phyloP scores from a whole-genome alignment of 2,329 filamentous ascomycete species.

The Nannizzia gypsea region DNA sequence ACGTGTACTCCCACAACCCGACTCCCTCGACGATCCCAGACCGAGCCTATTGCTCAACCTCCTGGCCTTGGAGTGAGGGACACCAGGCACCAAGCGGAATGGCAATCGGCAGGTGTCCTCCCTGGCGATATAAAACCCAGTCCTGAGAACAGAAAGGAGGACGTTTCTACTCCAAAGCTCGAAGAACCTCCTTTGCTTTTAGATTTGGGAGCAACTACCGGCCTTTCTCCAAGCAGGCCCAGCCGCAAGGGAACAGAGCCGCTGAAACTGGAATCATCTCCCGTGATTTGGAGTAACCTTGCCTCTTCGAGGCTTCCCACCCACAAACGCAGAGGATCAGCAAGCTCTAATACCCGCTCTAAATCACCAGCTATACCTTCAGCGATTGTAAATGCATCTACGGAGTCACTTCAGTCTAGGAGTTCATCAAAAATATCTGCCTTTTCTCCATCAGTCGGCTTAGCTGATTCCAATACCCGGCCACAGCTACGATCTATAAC shows the following conservation, averaged over 20 bases:
- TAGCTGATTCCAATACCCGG: background rate
- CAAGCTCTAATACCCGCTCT: slow-evolving; percentile 24
- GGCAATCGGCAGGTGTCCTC: background rate
- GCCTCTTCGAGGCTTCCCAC: slow-evolving; percentile 35
- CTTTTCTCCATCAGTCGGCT: slow-evolving; percentile 9
- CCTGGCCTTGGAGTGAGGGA: background rate
- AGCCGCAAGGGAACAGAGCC: slow-evolving; percentile 57
- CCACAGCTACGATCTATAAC: slow-evolving; percentile 21
- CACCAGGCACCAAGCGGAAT: background rate
- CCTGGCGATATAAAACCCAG: background rate
- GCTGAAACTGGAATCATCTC: slow-evolving; percentile 44
- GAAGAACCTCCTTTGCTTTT: background rate
- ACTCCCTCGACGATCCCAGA: slow-evolving; percentile 8
- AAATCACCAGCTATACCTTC: slow-evolving; percentile 18
- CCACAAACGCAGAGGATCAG: slow-evolving; percentile 42
- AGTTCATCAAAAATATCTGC: slow-evolving; percentile 22
- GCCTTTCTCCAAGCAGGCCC: slow-evolving; percentile 36
- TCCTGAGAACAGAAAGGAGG: background rate
- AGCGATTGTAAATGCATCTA: slow-evolving; percentile 26
- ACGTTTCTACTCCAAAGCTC: background rate
- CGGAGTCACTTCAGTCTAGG: slow-evolving; percentile 29
- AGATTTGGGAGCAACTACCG: background rate
- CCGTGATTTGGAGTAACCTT: slow-evolving; percentile 47
- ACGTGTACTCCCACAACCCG: background rate
- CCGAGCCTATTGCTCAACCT: slow-evolving; percentile 6